A percentile compares a stretch with the other conserved stretches of the same genome.
phyloP scores from a whole-genome alignment of 2,329 filamentous ascomycete genomes.

The Pezicula carpinea region DNA sequence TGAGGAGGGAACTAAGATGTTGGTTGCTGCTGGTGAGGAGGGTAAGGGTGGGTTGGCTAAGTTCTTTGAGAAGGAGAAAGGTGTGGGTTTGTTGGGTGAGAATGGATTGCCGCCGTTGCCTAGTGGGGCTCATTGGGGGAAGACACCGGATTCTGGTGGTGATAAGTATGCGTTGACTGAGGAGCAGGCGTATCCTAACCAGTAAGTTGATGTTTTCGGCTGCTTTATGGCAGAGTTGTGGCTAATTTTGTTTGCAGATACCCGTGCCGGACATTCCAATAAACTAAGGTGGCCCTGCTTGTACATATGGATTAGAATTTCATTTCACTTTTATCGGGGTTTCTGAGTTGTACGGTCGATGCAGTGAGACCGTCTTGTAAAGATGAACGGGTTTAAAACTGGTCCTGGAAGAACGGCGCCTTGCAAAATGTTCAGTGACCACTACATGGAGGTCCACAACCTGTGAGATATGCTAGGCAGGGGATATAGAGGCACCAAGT shows the following conservation, averaged over 20 bases:
- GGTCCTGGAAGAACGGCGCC: too few species aligned
- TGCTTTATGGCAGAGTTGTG: conserved; percentile 9
- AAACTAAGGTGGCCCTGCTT: conserved; percentile 23
- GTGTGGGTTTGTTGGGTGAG: conserved; percentile 54
- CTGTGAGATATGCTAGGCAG: too few species aligned
- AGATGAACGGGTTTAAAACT: too few species aligned
- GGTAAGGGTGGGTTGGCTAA: conserved; percentile 69
- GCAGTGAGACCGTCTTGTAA: too few species aligned
- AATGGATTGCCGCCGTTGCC: conserved; percentile 85
- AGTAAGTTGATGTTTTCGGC: conserved; percentile 46
- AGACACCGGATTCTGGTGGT: conserved; percentile 43
- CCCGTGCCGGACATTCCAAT: conserved; percentile 60
- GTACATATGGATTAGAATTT: conserved; percentile 16
- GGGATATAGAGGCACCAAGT: too few species aligned
- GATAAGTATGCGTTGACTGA: conserved; percentile 62
- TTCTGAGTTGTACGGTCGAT: too few species aligned
- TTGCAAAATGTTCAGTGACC: too few species aligned
- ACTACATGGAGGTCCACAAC: too few species aligned
- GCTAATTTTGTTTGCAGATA: conserved; percentile 44
- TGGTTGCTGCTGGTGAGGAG: conserved; percentile 72
- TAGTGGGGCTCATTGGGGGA: conserved; percentile 47
- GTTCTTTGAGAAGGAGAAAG: conserved; percentile 63
- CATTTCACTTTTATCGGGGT: too few species aligned
- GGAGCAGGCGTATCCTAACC: conserved; percentile 66
- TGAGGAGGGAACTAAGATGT: conserved; percentile 64